These are phyloP conservation scores for Acer negundo DNA, from an alignment of 345 rosid species.

Conservation along the genomic window DNA sequence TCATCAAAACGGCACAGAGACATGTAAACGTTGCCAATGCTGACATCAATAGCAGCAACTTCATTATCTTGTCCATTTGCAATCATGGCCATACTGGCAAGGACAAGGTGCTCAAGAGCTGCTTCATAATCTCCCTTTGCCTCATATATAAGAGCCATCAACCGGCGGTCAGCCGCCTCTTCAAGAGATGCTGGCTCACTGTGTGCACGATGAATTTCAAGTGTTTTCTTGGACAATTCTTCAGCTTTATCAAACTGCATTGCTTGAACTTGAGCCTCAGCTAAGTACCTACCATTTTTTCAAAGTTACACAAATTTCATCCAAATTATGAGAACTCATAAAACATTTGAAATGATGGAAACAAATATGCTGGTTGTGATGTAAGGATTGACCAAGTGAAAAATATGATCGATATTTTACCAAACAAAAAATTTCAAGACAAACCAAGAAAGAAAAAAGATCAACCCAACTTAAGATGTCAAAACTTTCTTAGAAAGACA, in stretches of 20 bases:
- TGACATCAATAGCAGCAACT: constrained; percentile 94
- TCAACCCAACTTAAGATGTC: neutral
- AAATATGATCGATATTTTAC: neutral
- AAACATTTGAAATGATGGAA: neutral
- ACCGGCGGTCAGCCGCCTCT: constrained; percentile 94
- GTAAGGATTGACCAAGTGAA: neutral
- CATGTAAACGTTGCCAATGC: constrained; percentile 93
- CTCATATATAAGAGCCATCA: constrained; percentile 92
- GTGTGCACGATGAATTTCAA: constrained; percentile 93
- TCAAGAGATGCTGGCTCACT: constrained; percentile 98
- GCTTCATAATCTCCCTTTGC: constrained; percentile 94
- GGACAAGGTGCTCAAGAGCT: constrained; percentile 96
- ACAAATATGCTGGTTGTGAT: neutral
- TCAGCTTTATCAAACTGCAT: constrained; percentile 98
- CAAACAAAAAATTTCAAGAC: neutral
- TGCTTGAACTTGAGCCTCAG: constrained; percentile 98
- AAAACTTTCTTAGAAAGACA: neutral
- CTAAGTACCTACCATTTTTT: constrained; percentile 67
- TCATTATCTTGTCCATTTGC: constrained; percentile 90
- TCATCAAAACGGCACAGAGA: constrained; percentile 91
- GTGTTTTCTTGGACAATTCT: constrained; percentile 87
- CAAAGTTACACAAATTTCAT: too few relatives aligned
- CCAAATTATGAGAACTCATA: too few relatives aligned
- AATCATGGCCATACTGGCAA: constrained; percentile 99
- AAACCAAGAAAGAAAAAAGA: neutral